Base-by-base conservation (phyloP, 352 stramenopile species). In the Hyaloperonospora arabidopsidis region DNA sequence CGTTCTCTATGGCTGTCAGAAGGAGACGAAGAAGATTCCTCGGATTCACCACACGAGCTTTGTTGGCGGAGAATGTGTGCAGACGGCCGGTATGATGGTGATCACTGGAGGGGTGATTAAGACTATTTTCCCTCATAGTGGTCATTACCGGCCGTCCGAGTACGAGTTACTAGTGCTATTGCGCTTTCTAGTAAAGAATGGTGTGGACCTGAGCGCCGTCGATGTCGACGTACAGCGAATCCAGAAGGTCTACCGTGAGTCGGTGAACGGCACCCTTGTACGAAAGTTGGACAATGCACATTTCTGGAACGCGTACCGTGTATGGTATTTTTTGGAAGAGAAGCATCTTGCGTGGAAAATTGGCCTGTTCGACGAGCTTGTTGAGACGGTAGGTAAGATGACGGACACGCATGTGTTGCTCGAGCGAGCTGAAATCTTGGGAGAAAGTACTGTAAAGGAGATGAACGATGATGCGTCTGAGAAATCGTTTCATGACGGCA, bases 11-110 rank as follows among this genome's bases (percentile, higher is more conserved):
- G 94, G 88, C 21, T 83, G 83, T 0, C 81, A 96, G 59, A 98
- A 98, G 54, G 89, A 97, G 52, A 98, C 91, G 38, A 89, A 88
- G 60, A 88, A 93, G 51, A 86, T 85, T 49, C 85, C 93, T 51
- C 87, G 95, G 43, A 98, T 98, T 61, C 95, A 98, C 64, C 95
- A 98, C 69, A 98, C 93, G 12, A 98, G 92, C 49, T 98, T 98
- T 61, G 97, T 98, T 47, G 92, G 82, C 17, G 95, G 95, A 29
- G 97, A 98, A 59, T 97, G 92, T 55, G 95, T 98, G 28, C 87
- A 97, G 64, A 95, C 95, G 8, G 95, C 95, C 25, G 95, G 95
- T 15, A 98, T 98, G 73, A 95, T 98, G 67, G 96, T 97, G 45
- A 85, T 97, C 59, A 73, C 76, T 17, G 51, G 96, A 46, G 95